Evolutionary conservation across 768 basidiomycete species (phyloP).

Genomic region (Lentinula boryana): DNA sequence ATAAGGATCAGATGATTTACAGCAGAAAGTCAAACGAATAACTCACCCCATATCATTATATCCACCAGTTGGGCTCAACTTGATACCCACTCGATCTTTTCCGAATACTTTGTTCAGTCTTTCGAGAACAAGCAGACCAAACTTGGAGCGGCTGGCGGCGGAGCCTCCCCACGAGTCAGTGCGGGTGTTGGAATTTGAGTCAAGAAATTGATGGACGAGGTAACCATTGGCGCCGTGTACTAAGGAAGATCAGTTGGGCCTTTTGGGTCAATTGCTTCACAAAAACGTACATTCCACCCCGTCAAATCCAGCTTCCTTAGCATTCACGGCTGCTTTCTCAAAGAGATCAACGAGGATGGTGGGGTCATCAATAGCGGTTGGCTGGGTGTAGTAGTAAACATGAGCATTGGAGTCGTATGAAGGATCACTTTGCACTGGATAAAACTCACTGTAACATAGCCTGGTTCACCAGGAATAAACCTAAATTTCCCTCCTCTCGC

Average conservation of each 20-base stretch:
- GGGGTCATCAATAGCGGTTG: slow-evolving; percentile 25
- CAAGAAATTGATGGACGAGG: slow-evolving; percentile 31
- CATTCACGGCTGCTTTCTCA: slow-evolving; percentile 25
- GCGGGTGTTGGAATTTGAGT: slow-evolving; percentile 26
- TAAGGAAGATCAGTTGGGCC: neutral
- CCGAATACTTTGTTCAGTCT: slow-evolving; percentile 28
- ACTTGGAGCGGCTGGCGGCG: slow-evolving; percentile 33
- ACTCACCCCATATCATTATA: slow-evolving; percentile 27
- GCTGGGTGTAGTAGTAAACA: slow-evolving; percentile 7
- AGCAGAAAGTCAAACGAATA: too few relatives aligned
- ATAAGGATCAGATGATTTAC: too few relatives aligned
- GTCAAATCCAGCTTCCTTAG: slow-evolving; percentile 30
- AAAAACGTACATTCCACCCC: slow-evolving; percentile 24
- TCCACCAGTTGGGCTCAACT: slow-evolving; percentile 24
- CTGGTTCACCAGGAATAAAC: slow-evolving; percentile 17
- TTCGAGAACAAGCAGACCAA: slow-evolving; percentile 29
- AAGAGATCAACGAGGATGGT: slow-evolving; percentile 18
- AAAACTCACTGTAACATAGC: slow-evolving; percentile 20
- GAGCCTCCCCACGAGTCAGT: slow-evolving; percentile 40
- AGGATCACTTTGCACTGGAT: neutral
- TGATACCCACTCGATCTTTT: slow-evolving; percentile 25
- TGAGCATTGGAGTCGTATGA: neutral
- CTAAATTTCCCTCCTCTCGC: slow-evolving; percentile 23
- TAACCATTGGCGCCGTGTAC: slow-evolving; percentile 26
- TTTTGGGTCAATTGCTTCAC: neutral